Evolutionary conservation across 2,329 filamentous ascomycete genomes (phyloP).

Genomic region (Clonostachys chloroleuca): DNA sequence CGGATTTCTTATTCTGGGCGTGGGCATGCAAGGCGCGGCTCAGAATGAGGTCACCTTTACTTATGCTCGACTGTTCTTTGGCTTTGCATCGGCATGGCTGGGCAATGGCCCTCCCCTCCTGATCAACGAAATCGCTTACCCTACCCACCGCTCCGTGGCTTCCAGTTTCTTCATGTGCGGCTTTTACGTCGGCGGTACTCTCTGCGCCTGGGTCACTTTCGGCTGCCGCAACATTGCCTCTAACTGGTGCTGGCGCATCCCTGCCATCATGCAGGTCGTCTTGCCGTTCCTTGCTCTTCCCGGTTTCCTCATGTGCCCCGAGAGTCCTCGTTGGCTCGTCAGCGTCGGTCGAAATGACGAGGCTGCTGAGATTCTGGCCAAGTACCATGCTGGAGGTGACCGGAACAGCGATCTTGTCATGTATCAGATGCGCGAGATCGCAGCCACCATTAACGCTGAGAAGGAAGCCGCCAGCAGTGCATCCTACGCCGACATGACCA

Average conservation of each 20-base stretch:
- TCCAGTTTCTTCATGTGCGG: constrained; percentile 39
- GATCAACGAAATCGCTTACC: constrained; percentile 62
- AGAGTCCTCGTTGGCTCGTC: constrained; percentile 63
- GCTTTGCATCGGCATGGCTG: constrained; percentile 61
- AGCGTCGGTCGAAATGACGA: constrained; percentile 59
- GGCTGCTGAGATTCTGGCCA: constrained; percentile 54
- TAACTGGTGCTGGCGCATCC: constrained; percentile 65
- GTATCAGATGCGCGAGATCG: constrained; percentile 64
- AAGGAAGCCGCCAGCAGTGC: constrained; percentile 39
- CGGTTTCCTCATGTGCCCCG: constrained; percentile 66
- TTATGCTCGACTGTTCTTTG: constrained; percentile 32
- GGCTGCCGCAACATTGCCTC: constrained; percentile 29
- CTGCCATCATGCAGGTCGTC: constrained; percentile 57
- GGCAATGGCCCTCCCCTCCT: constrained; percentile 61
- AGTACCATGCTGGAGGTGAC: constrained; percentile 61
- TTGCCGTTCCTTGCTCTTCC: constrained; percentile 57
- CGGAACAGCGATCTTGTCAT: constrained; percentile 55
- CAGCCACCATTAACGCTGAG: constrained; percentile 57
- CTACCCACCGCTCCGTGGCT: constrained; percentile 51
- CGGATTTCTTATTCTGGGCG: constrained; percentile 38
- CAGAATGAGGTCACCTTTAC: constrained; percentile 32
- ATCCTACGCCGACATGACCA: constrained; percentile 56
- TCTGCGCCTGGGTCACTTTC: constrained; percentile 35
- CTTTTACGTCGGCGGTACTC: constrained; percentile 35
- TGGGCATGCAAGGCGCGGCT: constrained; percentile 25